Conservation (phyloP, 352 stramenopile genomes). For the Aphanomyces astaci region DNA sequence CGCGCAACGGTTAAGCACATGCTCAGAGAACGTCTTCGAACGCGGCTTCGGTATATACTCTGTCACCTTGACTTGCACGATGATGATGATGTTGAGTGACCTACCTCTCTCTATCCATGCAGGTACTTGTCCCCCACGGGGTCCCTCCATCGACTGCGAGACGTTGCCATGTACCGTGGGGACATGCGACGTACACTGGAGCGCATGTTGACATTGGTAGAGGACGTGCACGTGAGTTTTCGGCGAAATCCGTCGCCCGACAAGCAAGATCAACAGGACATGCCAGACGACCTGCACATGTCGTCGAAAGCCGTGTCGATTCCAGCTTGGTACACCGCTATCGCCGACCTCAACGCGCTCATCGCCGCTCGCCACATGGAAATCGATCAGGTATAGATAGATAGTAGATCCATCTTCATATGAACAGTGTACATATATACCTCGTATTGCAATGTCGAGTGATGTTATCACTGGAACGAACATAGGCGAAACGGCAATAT, state of each 20-base stretch:
- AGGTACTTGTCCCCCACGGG: slow-evolving; percentile 43
- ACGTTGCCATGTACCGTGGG: slow-evolving; percentile 33
- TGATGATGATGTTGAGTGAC: no score
- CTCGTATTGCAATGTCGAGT: no score
- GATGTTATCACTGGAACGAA: no score
- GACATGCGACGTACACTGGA: slow-evolving; percentile 38
- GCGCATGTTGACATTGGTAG: slow-evolving; percentile 42
- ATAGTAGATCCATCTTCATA: no score
- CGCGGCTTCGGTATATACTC: slow-evolving; percentile 30
- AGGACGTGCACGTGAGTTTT: slow-evolving; percentile 39
- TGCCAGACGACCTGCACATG: slow-evolving; percentile 31
- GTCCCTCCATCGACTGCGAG: slow-evolving; percentile 49
- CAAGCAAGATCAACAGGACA: no score
- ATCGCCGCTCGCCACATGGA: slow-evolving; percentile 14
- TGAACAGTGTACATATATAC: no score
- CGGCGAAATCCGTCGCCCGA: background rate
- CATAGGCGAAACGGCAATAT: slow-evolving; percentile 30
- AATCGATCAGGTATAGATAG: slow-evolving; percentile 28
- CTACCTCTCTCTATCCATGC: no score
- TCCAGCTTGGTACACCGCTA: slow-evolving; percentile 42
- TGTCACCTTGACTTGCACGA: background rate
- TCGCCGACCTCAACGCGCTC: slow-evolving; percentile 34
- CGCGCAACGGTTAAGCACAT: slow-evolving; percentile 36
- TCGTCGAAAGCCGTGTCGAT: slow-evolving; percentile 15
- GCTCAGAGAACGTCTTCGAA: slow-evolving; percentile 37